Base-by-base conservation (phyloP, 2,329 filamentous ascomycete genomes). In the Escovopsis sp. region DNA sequence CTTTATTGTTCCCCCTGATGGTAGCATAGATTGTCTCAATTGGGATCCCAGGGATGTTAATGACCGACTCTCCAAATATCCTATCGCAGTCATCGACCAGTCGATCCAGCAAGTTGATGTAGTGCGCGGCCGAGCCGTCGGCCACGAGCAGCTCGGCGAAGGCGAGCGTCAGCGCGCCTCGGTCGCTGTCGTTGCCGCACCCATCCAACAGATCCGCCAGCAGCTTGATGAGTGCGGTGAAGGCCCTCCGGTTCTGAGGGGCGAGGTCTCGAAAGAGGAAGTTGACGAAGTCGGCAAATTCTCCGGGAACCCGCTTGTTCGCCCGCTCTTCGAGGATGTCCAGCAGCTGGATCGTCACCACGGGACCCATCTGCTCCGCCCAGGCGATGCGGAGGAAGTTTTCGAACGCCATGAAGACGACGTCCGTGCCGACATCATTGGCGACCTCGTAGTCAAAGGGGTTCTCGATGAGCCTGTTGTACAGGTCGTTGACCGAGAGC, bases 351-450 rank as follows among this genome's bases (percentile, higher is more conserved):
- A 73, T 66, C 2, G 82, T 75, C 54, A 96, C 75, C 37, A 96
- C 73, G 3, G 83, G 75, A 0, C 88, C 88, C 66, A 94, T 86
- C 46, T 84, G 79, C 44, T 88, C 81, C 39, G 72, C 76, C 88
- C 88, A 96, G 11, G 83, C 86, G 42, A 86, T 78, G 39, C 76
- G 76, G 40, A 94, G 62, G 46, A 94, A 96, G 41, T 92, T 94
- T 53, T 94, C 87, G 52, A 94, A 96, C 0, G 87, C 81, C 18
- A 82, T 80, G 50, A 94, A 93, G 5, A 96, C 69, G 15, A 88
- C 76, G 49, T 94, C 86, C 8, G 88, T 75, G 3, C 77, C 71
- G 8, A 83, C 68, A 39, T 94, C 85, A 0, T 76, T 70, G 2
- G 82, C 75, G 9, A 76, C 65, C 35, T 92, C 80, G 43, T 82